These are phyloP conservation scores for Venturia pyrina DNA, from an alignment of 2,329 filamentous ascomycete genomes.

Conservation along the genomic window DNA sequence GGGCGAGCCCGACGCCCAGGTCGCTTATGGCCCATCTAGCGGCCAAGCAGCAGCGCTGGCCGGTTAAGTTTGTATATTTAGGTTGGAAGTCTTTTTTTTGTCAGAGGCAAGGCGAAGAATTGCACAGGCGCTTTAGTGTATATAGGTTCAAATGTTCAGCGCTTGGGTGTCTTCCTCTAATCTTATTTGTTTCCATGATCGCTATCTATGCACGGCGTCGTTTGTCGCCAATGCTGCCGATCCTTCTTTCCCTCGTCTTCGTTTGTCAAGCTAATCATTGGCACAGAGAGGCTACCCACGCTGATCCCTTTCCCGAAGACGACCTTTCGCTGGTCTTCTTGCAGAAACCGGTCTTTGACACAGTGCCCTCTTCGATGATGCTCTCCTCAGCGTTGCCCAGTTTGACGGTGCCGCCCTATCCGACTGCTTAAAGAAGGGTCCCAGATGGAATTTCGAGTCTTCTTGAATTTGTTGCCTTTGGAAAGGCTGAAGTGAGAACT, in stretches of 20 bases:
- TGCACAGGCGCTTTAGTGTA: not conserved
- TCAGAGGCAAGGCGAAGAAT: not conserved
- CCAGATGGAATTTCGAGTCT: too few relatives aligned
- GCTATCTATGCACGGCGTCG: not conserved
- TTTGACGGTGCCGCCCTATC: too few relatives aligned
- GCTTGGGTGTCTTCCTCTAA: not conserved
- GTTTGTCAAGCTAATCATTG: not conserved
- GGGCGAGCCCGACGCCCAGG: conserved; percentile 23
- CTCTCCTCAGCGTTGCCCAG: too few relatives aligned
- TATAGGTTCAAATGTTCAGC: conserved; percentile 1
- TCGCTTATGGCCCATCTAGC: conserved; percentile 13
- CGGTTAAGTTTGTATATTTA: conserved; percentile 8
- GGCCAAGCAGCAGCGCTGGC: not conserved
- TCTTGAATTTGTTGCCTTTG: too few relatives aligned
- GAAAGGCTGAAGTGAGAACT: too few relatives aligned
- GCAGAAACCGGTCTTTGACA: not conserved
- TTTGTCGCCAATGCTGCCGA: not conserved
- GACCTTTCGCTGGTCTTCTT: not conserved
- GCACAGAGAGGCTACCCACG: not conserved
- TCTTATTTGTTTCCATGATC: not conserved
- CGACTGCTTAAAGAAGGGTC: too few relatives aligned
- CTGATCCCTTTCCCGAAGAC: not conserved
- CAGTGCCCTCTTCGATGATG: too few relatives aligned
- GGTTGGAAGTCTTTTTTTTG: not conserved
- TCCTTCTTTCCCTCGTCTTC: not conserved